Conservation (phyloP, 768 basidiomycete genomes). For the Boletus rubroflammeus region DNA sequence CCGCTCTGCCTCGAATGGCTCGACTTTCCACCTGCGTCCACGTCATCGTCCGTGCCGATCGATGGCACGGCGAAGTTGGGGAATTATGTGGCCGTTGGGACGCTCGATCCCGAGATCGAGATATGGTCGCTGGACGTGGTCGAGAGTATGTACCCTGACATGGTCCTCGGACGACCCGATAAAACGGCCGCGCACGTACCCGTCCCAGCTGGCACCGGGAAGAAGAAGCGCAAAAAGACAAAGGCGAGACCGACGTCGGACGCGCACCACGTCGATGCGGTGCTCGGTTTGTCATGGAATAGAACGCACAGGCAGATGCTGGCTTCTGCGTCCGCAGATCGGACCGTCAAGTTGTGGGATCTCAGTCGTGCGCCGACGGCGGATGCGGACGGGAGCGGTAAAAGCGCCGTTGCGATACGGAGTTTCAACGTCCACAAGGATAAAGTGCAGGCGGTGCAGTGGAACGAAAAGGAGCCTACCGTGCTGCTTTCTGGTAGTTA, state of each 20-base stretch:
- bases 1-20: slow-evolving; percentile 99
- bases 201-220: slow-evolving; percentile 81
- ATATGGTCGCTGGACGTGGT: slow-evolving; percentile 96
- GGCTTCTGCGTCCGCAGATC: slow-evolving; percentile 89
- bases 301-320: slow-evolving; percentile 83
- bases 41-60: slow-evolving; percentile 35
- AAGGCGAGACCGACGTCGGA: slow-evolving; percentile 60
- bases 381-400: slow-evolving; percentile 43
- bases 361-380: slow-evolving; percentile 62
- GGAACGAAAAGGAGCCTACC: slow-evolving; percentile 87
- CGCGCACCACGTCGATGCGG: slow-evolving; percentile 87
- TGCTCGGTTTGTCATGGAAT: slow-evolving; percentile 94
- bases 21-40: slow-evolving; percentile 77
- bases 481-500: slow-evolving; percentile 92
- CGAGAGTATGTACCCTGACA: slow-evolving; percentile 91
- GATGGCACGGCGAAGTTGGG: slow-evolving; percentile 47
- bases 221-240: slow-evolving; percentile 91
- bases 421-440: slow-evolving; percentile 86
- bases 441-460: slow-evolving; percentile 95
- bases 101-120: slow-evolving; percentile 96
- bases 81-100: slow-evolving; percentile 94
- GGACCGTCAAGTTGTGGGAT: slow-evolving; percentile 98
- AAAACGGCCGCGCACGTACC: slow-evolving; percentile 77
- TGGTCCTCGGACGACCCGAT: slow-evolving; percentile 87
- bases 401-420: slow-evolving; percentile 58